These are phyloP conservation scores for Fomes fomentarius DNA, from an alignment of 1,284 basidiomycete genomes.

Conservation along the genomic window DNA sequence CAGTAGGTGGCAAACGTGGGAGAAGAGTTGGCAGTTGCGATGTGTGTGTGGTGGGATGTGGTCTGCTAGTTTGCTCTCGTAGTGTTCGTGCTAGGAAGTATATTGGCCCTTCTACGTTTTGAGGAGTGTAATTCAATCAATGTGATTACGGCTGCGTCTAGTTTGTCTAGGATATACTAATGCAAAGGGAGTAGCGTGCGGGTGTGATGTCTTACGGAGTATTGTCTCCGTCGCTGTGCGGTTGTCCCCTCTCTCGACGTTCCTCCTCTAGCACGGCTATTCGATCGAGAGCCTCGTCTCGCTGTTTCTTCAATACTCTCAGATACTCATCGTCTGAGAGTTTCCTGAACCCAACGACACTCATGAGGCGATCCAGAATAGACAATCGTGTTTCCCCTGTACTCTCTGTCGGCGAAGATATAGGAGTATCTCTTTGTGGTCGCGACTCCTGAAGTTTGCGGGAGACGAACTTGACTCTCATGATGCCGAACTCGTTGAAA, in stretches of 20 bases:
- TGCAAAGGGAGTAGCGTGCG: neutral
- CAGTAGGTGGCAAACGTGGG: constrained; percentile 61
- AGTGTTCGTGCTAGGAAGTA: neutral
- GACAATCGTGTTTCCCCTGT: constrained; percentile 42
- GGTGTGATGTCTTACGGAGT: neutral
- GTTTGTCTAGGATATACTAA: too few species aligned
- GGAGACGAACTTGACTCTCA: constrained; percentile 58
- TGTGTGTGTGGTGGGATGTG: constrained; percentile 77
- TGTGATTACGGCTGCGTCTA: too few species aligned
- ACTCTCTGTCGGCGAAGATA: constrained; percentile 18
- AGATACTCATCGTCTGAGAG: constrained; percentile 71
- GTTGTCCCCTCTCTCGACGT: constrained; percentile 3
- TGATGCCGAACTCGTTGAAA: constrained; percentile 65
- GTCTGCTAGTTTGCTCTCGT: constrained; percentile 26
- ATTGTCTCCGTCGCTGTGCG: neutral
- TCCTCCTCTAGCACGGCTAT: constrained; percentile 61
- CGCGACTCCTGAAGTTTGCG: constrained; percentile 26
- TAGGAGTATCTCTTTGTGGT: neutral
- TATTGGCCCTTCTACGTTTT: too few species aligned
- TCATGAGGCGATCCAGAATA: constrained; percentile 20
- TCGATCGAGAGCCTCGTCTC: constrained; percentile 51
- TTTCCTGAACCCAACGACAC: constrained; percentile 46
- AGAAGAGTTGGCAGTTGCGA: constrained; percentile 54
- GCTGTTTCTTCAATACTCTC: constrained; percentile 50
- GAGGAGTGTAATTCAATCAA: too few species aligned